Evolutionary conservation across 2,329 filamentous ascomycete genomes (phyloP).

Genomic region (Tolypocladium ovalisporum): DNA sequence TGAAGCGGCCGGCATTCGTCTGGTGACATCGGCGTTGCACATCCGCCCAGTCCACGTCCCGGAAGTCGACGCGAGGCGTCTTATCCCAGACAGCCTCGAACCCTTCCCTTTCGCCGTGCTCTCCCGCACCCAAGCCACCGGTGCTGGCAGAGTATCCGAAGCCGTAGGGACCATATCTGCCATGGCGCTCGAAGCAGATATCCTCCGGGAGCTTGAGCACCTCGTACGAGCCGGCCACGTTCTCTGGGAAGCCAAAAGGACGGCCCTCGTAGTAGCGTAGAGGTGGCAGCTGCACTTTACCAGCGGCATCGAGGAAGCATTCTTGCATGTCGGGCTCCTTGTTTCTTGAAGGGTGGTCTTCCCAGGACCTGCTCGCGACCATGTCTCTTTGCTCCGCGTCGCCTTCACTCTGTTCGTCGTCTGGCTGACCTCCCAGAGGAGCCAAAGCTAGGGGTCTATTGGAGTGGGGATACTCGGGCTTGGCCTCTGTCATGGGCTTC

Average conservation of each 20-base stretch:
- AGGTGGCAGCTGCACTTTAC: slow-evolving; percentile 54
- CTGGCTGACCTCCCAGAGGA: slow-evolving; percentile 5
- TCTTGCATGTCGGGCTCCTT: slow-evolving; percentile 48
- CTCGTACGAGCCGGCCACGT: slow-evolving; percentile 79
- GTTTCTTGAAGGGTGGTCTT: slow-evolving; percentile 20
- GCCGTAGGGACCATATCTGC: slow-evolving; percentile 79
- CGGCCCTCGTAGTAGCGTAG: slow-evolving; percentile 69
- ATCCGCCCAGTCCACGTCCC: slow-evolving; percentile 66
- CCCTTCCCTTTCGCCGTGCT: slow-evolving; percentile 74
- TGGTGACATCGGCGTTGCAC: slow-evolving; percentile 63
- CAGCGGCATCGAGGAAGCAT: slow-evolving; percentile 66
- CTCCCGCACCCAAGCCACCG: slow-evolving; percentile 75
- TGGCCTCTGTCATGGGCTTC: slow-evolving; percentile 52
- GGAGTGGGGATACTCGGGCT: slow-evolving; percentile 68
- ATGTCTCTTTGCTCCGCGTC: slow-evolving; percentile 9
- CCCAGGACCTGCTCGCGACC: slow-evolving; percentile 21
- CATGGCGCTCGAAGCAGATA: slow-evolving; percentile 88
- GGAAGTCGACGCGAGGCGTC: slow-evolving; percentile 63
- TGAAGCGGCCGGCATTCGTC: slow-evolving; percentile 62
- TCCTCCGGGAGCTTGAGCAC: slow-evolving; percentile 69
- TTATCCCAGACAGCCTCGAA: slow-evolving; percentile 69
- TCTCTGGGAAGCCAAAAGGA: slow-evolving; percentile 73
- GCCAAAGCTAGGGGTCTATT: slow-evolving; percentile 36
- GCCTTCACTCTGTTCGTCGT: slow-evolving; percentile 3
- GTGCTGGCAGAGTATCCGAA: slow-evolving; percentile 70